A percentile compares a stretch with the other conserved stretches of the same genome.
Conservation (phyloP, 345 rosid genomes). For the Gossypium ekmanianum region DNA sequence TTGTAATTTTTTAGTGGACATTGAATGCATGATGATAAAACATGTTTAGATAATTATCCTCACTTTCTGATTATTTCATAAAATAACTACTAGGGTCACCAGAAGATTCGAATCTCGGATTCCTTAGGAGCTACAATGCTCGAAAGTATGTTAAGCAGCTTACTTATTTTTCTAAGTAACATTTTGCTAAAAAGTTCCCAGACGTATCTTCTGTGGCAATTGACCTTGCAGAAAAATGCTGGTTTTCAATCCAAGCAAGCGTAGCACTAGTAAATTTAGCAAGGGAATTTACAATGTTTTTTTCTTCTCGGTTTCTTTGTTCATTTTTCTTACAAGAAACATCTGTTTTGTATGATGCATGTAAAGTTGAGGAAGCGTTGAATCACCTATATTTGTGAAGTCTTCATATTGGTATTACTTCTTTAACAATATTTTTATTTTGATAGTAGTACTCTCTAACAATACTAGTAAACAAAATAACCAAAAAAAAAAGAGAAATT, state of each 20-base stretch:
- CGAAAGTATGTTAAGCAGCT: background rate
- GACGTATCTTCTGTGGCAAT: background rate
- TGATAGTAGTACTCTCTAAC: too few relatives aligned
- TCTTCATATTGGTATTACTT: background rate
- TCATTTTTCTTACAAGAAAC: background rate
- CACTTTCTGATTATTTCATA: background rate
- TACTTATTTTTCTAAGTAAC: background rate
- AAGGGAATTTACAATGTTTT: background rate
- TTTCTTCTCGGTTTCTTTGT: background rate
- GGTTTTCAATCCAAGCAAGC: slow-evolving; percentile 46
- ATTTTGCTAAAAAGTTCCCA: background rate
- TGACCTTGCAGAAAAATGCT: slow-evolving; percentile 45
- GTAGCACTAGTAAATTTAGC: slow-evolving; percentile 51
- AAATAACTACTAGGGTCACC: background rate
- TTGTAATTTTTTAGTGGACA: too few relatives aligned
- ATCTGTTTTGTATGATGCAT: background rate
- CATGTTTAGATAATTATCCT: background rate
- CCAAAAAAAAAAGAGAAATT: too few relatives aligned
- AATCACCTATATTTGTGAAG: background rate
- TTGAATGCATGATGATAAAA: background rate
- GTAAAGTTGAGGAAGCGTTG: background rate
- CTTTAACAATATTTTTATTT: too few relatives aligned
- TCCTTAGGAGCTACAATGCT: background rate
- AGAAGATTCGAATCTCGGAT: background rate
- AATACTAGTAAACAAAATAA: too few relatives aligned